Conservation (phyloP, 108 stramenopile genomes). For the Cyclotella choctawhatcheeana region DNA sequence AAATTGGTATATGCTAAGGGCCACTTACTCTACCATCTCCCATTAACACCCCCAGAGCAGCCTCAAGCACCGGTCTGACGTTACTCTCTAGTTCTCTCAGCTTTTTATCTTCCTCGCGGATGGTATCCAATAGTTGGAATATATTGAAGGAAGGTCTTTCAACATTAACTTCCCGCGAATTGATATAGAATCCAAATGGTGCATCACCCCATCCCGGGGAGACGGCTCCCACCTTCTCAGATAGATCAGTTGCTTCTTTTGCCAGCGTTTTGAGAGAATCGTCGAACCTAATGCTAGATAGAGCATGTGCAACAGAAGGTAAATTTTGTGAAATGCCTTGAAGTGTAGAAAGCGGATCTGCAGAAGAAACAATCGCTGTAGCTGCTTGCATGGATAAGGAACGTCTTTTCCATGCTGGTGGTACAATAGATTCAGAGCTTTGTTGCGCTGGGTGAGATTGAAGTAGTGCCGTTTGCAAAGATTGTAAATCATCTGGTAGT, state of each 20-base stretch:
- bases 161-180: conserved; percentile 64
- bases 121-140: conserved; percentile 74
- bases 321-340: conserved; percentile 84
- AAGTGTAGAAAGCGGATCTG: conserved; percentile 68
- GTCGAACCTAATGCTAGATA: conserved; percentile 64
- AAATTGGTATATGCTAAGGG: too few species aligned
- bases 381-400: conserved; percentile 82
- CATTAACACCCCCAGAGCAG: conserved; percentile 8
- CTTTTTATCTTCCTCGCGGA: conserved; percentile 68
- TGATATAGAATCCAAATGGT: conserved; percentile 63
- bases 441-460: conserved; percentile 53
- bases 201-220: conserved; percentile 53
- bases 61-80: conserved; percentile 38
- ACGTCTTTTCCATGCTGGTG: conserved; percentile 83
- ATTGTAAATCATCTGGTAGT: conserved; percentile 31
- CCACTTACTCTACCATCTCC: conserved; percentile 6
- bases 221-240: conserved; percentile 57
- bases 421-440: conserved; percentile 63
- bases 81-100: conserved; percentile 53
- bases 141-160: conserved; percentile 86
- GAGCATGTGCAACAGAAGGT: conserved; percentile 76
- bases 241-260: conserved; percentile 45
- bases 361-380: conserved; percentile 54
- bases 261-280: conserved; percentile 52
- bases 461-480: conserved; percentile 48